Evolutionary conservation across 2,329 filamentous ascomycete species (phyloP).

Genomic region (Aspergillus sojae): DNA sequence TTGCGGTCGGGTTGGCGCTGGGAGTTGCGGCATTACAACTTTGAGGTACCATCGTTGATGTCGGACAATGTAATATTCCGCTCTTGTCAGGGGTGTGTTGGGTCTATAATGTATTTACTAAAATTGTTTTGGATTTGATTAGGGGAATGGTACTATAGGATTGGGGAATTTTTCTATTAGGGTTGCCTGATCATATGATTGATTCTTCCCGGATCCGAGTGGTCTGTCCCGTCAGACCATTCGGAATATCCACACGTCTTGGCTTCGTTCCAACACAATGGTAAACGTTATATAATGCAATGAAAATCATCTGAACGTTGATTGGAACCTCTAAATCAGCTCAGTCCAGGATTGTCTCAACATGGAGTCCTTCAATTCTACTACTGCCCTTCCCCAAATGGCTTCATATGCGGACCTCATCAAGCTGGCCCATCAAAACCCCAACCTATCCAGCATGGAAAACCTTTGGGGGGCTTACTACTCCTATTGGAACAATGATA

Average conservation of each 20-base stretch:
- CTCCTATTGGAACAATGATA: slow-evolving; percentile 93
- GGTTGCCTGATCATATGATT: slow-evolving; percentile 14
- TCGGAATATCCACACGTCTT: slow-evolving; percentile 15
- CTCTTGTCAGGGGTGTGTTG: not conserved
- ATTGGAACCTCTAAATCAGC: not conserved
- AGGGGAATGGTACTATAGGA: not conserved
- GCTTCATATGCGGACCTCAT: slow-evolving; percentile 65
- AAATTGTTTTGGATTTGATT: not conserved
- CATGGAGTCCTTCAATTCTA: slow-evolving; percentile 23
- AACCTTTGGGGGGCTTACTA: slow-evolving; percentile 94
- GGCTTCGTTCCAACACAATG: not conserved
- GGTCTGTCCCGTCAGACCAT: slow-evolving; percentile 26
- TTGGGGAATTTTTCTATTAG: not conserved
- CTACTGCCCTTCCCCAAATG: slow-evolving; percentile 29
- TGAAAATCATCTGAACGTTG: not conserved
- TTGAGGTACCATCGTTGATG: not conserved
- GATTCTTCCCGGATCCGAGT: slow-evolving; percentile 20
- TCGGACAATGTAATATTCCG: not conserved
- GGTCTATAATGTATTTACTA: not conserved
- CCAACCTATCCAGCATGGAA: slow-evolving; percentile 81
- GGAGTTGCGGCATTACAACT: slow-evolving; percentile 15
- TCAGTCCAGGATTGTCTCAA: not conserved
- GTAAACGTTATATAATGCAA: not conserved
- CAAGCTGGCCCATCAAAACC: slow-evolving; percentile 69
- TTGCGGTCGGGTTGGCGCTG: slow-evolving; percentile 17